Conservation (phyloP, 768 basidiomycete species). For the Xerocomus spinulosus region DNA sequence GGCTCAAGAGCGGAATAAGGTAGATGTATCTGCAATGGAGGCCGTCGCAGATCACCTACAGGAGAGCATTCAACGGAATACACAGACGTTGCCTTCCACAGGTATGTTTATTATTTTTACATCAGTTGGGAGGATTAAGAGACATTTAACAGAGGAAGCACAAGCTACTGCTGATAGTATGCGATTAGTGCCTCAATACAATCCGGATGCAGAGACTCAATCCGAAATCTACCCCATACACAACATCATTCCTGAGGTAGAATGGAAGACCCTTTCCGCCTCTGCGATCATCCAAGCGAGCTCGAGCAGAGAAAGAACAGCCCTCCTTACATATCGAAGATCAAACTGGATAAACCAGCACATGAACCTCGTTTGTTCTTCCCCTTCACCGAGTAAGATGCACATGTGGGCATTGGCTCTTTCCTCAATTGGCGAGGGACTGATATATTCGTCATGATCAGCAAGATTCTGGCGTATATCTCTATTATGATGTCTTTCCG, state of each 20-base stretch:
- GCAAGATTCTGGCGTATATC: constrained; percentile 77
- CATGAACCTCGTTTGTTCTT: constrained; percentile 38
- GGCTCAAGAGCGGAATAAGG: constrained; percentile 82
- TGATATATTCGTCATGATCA: constrained; percentile 27
- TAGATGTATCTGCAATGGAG: constrained; percentile 86
- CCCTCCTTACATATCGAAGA: constrained; percentile 55
- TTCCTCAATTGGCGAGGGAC: background rate
- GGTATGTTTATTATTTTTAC: constrained; percentile 44
- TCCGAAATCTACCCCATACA: constrained; percentile 72
- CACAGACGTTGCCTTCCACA: constrained; percentile 59
- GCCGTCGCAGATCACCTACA: constrained; percentile 77
- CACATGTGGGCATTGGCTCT: constrained; percentile 46
- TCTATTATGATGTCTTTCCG: constrained; percentile 76
- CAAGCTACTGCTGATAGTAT: constrained; percentile 57
- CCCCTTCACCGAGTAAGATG: constrained; percentile 51
- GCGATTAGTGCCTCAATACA: constrained; percentile 74
- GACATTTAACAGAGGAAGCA: constrained; percentile 50
- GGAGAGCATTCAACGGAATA: constrained; percentile 74
- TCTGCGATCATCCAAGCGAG: constrained; percentile 50
- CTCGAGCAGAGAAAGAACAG: constrained; percentile 44
- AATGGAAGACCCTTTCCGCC: constrained; percentile 69
- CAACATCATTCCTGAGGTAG: constrained; percentile 72
- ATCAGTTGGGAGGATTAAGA: background rate
- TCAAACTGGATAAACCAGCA: constrained; percentile 74
- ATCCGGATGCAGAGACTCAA: constrained; percentile 59